These are phyloP conservation scores for Cairneyella variabilis DNA, from an alignment of 495 filamentous ascomycete species.

Conservation along the genomic window DNA sequence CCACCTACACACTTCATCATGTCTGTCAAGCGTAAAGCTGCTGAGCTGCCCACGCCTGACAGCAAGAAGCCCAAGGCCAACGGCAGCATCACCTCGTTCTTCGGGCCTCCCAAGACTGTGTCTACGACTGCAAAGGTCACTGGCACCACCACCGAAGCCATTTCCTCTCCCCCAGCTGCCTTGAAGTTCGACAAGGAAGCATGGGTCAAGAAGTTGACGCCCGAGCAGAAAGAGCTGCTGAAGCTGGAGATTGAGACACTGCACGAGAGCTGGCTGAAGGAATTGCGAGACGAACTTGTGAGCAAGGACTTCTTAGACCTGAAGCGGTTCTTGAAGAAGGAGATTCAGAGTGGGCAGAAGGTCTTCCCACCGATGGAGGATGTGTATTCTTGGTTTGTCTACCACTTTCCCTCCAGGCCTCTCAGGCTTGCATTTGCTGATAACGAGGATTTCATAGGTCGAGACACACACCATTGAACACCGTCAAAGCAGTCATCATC, in stretches of 20 bases:
- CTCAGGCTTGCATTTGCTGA: background rate
- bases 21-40: conserved; percentile 68
- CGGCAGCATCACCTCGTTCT: conserved; percentile 52
- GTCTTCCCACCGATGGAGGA: conserved; percentile 83
- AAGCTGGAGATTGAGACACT: conserved; percentile 88
- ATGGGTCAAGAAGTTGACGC: conserved; percentile 74
- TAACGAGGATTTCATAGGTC: conserved; percentile 51
- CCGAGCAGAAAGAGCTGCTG: conserved; percentile 78
- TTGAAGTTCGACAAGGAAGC: conserved; percentile 78
- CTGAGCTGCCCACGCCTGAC: conserved; percentile 36
- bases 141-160: conserved; percentile 21
- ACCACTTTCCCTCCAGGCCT: background rate
- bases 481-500: conserved; percentile 83
- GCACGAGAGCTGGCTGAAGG: conserved; percentile 83
- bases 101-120: conserved; percentile 35
- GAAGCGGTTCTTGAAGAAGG: conserved; percentile 81
- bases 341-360: conserved; percentile 66
- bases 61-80: conserved; percentile 73
- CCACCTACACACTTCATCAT: conserved; percentile 26
- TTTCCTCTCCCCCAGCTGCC: conserved; percentile 7
- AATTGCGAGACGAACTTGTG: conserved; percentile 77
- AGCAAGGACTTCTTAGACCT: conserved; percentile 76
- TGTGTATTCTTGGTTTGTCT: conserved; percentile 84
- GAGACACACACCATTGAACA: conserved; percentile 81
- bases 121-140: conserved; percentile 29